phyloP scores from a whole-genome alignment of 108 stramenopile genomes.

The Cylindrotheca fusiformis region DNA sequence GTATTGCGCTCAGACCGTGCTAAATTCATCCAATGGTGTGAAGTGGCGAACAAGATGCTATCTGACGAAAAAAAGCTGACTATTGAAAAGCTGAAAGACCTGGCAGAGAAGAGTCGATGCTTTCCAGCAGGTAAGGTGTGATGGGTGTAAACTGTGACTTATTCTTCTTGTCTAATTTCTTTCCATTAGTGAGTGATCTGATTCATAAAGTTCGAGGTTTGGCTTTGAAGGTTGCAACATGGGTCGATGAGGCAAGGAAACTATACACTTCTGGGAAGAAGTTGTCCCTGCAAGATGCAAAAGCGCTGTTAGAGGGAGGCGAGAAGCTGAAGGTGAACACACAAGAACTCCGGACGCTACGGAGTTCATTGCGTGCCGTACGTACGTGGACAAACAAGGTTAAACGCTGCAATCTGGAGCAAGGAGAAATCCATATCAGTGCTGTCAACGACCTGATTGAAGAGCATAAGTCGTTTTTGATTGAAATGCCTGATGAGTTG shows the following conservation, averaged over 20 bases:
- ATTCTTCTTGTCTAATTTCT: neutral
- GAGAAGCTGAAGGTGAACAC: conserved; percentile 57
- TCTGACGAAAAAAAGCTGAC: conserved; percentile 52
- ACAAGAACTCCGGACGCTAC: conserved; percentile 50
- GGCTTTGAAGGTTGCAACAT: conserved; percentile 37
- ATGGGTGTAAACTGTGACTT: neutral
- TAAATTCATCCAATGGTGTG: conserved; percentile 62
- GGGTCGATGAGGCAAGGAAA: conserved; percentile 33
- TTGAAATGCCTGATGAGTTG: conserved; percentile 70
- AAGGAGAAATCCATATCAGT: conserved; percentile 35
- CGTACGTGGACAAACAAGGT: conserved; percentile 59
- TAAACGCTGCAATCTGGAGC: conserved; percentile 43
- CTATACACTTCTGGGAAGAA: conserved; percentile 43
- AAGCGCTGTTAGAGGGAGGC: conserved; percentile 46
- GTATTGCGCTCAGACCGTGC: conserved; percentile 48
- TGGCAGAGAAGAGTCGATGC: conserved; percentile 36
- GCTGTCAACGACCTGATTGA: conserved; percentile 53
- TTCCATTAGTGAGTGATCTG: conserved; percentile 43
- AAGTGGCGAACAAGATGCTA: conserved; percentile 45
- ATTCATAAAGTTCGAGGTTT: conserved; percentile 51
- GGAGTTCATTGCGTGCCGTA: conserved; percentile 41
- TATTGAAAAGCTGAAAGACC: conserved; percentile 49
- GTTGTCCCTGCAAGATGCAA: conserved; percentile 54
- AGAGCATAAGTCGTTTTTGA: conserved; percentile 61
- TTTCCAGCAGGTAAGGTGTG: conserved; percentile 66